phyloP scores from a whole-genome alignment of 345 rosid genomes.

The Schrenkiella parvula region DNA sequence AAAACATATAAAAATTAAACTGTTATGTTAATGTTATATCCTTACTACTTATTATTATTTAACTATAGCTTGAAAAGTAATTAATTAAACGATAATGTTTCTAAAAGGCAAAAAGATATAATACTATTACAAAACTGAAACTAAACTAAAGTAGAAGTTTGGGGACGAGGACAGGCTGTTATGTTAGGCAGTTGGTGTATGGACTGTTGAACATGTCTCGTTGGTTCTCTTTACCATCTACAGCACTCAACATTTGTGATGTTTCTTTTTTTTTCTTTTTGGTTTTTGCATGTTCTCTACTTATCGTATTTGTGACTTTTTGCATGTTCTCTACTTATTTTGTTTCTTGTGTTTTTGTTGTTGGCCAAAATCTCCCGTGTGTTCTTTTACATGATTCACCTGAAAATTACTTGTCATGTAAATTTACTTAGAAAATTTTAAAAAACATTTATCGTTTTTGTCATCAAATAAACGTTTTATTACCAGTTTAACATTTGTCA shows the following conservation, averaged over 20 bases:
- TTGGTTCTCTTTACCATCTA: slow-evolving; percentile 11
- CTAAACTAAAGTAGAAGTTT: background rate
- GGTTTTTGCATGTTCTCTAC: slow-evolving; percentile 22
- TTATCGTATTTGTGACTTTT: too few species aligned
- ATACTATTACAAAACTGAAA: background rate
- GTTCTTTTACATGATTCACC: slow-evolving; percentile 1
- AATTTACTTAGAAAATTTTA: background rate
- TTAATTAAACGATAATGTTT: too few species aligned
- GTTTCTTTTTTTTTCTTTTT: background rate
- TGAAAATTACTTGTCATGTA: background rate
- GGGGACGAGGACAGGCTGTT: slow-evolving; percentile 16
- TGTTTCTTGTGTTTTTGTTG: background rate
- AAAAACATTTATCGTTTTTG: background rate
- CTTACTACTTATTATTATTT: too few species aligned
- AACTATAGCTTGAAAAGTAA: too few species aligned
- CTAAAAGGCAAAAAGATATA: background rate
- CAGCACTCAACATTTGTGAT: slow-evolving; percentile 10
- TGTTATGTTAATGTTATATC: too few species aligned
- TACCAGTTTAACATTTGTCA: background rate
- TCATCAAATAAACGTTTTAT: background rate
- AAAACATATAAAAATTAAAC: too few species aligned
- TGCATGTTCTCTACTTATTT: too few species aligned
- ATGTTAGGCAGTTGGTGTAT: slow-evolving; percentile 9
- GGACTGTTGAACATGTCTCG: slow-evolving; percentile 16
- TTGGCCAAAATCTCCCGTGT: background rate